Evolutionary conservation across 2,329 filamentous ascomycete species (phyloP).

Genomic region (Hymenoscyphus scutula): DNA sequence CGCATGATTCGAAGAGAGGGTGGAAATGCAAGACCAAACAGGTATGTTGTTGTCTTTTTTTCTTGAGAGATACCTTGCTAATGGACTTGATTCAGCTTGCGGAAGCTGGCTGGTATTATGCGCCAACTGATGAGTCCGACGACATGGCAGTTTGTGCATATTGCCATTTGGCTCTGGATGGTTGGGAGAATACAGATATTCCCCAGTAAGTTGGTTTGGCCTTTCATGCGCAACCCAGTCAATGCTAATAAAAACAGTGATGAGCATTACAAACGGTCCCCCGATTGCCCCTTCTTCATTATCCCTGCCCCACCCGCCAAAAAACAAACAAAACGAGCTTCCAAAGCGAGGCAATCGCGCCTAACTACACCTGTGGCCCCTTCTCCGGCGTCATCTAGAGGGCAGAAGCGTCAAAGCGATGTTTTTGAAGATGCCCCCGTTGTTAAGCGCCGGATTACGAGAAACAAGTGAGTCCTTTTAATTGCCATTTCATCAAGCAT

Average conservation of each 20-base stretch:
- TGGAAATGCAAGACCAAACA: constrained; percentile 90
- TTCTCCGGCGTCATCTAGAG: not conserved
- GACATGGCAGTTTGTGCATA: constrained; percentile 92
- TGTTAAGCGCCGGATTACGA: not conserved
- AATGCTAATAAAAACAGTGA: constrained; percentile 53
- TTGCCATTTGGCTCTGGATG: constrained; percentile 84
- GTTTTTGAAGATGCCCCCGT: not conserved
- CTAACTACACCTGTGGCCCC: not conserved
- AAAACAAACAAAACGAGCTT: constrained; percentile 61
- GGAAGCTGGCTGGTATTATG: constrained; percentile 92
- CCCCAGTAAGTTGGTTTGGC: constrained; percentile 62
- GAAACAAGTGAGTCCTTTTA: constrained; percentile 46
- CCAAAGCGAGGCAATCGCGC: constrained; percentile 35
- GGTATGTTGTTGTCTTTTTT: constrained; percentile 45
- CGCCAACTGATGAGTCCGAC: constrained; percentile 75
- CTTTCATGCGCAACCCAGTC: not conserved
- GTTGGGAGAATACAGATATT: constrained; percentile 91
- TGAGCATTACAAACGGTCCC: constrained; percentile 78
- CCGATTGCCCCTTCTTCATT: constrained; percentile 80
- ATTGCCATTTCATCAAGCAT: not conserved
- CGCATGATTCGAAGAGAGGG: constrained; percentile 80
- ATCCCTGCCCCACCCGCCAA: constrained; percentile 46
- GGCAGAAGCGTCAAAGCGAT: not conserved
- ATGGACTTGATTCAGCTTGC: constrained; percentile 56
- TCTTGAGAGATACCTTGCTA: constrained; percentile 17